These are phyloP conservation scores for Clohesyomyces aquaticus DNA, from an alignment of 495 filamentous ascomycete species.

Conservation along the genomic window DNA sequence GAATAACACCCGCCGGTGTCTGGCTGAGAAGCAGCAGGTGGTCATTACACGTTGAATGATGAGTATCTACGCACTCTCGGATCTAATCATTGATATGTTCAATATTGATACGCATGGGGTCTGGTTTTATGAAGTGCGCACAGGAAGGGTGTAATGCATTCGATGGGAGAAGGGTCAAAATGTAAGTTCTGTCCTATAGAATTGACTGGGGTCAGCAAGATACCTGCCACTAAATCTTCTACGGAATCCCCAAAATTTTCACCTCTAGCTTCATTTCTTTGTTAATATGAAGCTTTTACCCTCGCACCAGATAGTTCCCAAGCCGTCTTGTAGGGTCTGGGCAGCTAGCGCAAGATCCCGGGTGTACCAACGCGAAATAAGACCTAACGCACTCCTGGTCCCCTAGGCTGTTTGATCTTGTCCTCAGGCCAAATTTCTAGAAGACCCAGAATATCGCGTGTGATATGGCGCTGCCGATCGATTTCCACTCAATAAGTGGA, in stretches of 20 bases:
- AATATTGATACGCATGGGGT: neutral
- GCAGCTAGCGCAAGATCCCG: no score
- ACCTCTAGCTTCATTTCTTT: neutral
- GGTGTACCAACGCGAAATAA: no score
- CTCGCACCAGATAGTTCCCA: no score
- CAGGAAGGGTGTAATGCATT: neutral
- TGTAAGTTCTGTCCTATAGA: neutral
- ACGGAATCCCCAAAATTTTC: neutral
- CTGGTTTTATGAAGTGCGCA: neutral
- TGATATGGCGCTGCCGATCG: no score
- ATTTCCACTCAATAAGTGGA: no score
- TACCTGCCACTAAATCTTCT: neutral
- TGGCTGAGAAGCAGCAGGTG: neutral
- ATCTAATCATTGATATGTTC: neutral
- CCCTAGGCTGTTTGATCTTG: no score
- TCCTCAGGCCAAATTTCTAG: no score
- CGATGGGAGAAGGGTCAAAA: neutral
- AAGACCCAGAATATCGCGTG: no score
- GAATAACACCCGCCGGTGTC: neutral
- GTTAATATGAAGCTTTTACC: neutral
- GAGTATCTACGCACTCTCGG: neutral
- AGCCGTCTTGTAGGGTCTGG: no score
- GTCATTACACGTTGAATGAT: neutral
- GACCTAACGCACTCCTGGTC: no score
- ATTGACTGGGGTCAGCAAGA: neutral